Percentiles rank a stretch among this genome's conserved stretches.
phyloP scores from a whole-genome alignment of 179 eudicot species.

The Camellia oleifera region DNA sequence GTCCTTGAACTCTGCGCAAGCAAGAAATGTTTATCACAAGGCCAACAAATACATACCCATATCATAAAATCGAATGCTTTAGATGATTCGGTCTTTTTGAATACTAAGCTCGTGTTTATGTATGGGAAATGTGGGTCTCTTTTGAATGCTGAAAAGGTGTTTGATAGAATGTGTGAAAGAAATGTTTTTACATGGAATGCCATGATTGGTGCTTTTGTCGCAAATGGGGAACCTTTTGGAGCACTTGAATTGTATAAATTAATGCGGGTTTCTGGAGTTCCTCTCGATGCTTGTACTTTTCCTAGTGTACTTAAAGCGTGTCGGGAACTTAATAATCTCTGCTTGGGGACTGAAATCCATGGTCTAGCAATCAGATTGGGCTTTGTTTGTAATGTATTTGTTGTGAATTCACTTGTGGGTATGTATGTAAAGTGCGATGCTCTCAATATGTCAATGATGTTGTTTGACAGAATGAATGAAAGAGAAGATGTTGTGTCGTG shows the following conservation, averaged over 20 bases:
- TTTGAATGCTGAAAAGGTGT: conserved; percentile 61
- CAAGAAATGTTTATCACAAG: conserved; percentile 41
- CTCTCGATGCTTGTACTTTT: conserved; percentile 64
- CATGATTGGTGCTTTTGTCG: conserved; percentile 74
- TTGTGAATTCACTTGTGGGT: conserved; percentile 42
- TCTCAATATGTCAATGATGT: conserved; percentile 34
- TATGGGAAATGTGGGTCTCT: conserved; percentile 76
- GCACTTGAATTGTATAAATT: conserved; percentile 48
- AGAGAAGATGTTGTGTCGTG: conserved; percentile 65
- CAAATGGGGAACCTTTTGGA: conserved; percentile 44
- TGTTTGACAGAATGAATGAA: conserved; percentile 48
- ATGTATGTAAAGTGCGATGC: conserved; percentile 42
- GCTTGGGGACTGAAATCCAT: conserved; percentile 43
- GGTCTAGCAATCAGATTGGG: conserved; percentile 44
- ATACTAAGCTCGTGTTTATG: conserved; percentile 73
- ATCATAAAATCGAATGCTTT: conserved; percentile 39
- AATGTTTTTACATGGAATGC: conserved; percentile 88
- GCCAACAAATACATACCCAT: conserved; percentile 71
- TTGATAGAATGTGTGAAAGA: conserved; percentile 71
- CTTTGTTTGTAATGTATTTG: conserved; percentile 28
- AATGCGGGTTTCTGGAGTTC: conserved; percentile 52
- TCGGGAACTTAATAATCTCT: conserved; percentile 23
- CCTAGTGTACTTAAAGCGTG: conserved; percentile 47
- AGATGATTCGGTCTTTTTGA: conserved; percentile 46
- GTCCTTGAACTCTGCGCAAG: conserved; percentile 70